phyloP scores from a whole-genome alignment of 176 grass and related monocot species.

The Aegilops sharonensis region DNA sequence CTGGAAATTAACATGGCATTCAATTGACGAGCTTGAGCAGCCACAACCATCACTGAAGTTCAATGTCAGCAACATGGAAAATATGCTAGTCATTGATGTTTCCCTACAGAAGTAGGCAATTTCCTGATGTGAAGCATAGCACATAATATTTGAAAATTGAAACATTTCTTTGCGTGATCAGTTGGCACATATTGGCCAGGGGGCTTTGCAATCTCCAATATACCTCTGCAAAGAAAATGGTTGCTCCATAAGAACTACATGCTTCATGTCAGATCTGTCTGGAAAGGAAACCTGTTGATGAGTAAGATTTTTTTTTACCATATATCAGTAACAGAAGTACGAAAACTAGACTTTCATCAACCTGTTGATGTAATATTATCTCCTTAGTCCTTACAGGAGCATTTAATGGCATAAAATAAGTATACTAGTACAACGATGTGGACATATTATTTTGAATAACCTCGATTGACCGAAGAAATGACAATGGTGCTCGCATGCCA shows the following conservation, averaged over 20 bases:
- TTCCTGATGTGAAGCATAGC: conserved; percentile 27
- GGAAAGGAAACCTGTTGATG: conserved; percentile 79
- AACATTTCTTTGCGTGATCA: background rate
- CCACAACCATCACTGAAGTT: conserved; percentile 86
- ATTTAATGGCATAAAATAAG: background rate
- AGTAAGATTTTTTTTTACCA: conserved; percentile 2
- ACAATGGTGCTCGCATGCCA: conserved; percentile 73
- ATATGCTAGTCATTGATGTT: conserved; percentile 66
- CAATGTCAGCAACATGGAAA: conserved; percentile 75
- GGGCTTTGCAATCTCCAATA: background rate
- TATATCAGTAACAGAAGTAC: background rate
- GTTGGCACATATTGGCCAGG: background rate
- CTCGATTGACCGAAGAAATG: conserved; percentile 87
- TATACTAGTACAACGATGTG: background rate
- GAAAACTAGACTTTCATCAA: background rate
- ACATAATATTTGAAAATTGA: conserved; percentile 21
- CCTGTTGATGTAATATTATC: too few relatives aligned
- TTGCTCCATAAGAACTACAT: conserved; percentile 69
- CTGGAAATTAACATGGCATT: conserved; percentile 81
- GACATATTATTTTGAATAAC: conserved; percentile 45
- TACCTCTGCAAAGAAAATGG: conserved; percentile 93
- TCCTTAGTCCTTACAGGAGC: background rate
- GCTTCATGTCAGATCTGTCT: conserved; percentile 79
- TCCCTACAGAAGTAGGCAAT: conserved; percentile 61
- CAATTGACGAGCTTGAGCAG: conserved; percentile 59